These are phyloP conservation scores for Solanum aculeatissimum DNA, from an alignment of 305 asterid species.

Conservation along the genomic window DNA sequence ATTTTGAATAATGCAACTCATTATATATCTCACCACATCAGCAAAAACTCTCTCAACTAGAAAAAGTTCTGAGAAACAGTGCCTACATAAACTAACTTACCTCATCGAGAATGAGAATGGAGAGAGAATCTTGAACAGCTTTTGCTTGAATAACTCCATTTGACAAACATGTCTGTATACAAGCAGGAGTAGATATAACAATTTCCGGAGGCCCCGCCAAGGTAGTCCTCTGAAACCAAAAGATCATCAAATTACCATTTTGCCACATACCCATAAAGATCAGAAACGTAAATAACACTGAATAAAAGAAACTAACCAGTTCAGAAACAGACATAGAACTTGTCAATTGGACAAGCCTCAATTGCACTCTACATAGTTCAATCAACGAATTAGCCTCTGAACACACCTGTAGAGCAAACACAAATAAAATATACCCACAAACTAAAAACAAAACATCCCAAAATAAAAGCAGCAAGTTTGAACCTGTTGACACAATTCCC, in stretches of 20 bases:
- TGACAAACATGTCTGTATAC: slow-evolving; percentile 55
- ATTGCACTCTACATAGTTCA: slow-evolving; percentile 71
- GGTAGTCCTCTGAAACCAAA: slow-evolving; percentile 46
- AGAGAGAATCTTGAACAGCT: slow-evolving; percentile 72
- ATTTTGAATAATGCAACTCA: neutral
- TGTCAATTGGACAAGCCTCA: slow-evolving; percentile 63
- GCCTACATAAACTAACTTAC: slow-evolving; percentile 17
- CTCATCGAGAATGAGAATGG: slow-evolving; percentile 91
- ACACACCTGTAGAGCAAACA: slow-evolving; percentile 42
- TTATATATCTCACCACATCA: neutral
- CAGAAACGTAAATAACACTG: neutral
- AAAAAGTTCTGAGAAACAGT: neutral
- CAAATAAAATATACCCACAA: neutral
- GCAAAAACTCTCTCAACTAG: neutral
- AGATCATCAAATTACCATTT: neutral
- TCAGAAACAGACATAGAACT: slow-evolving; percentile 66
- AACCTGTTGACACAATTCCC: slow-evolving; percentile 89
- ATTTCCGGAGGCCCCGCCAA: slow-evolving; percentile 76
- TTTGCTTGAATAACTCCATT: slow-evolving; percentile 46
- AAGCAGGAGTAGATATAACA: slow-evolving; percentile 82
- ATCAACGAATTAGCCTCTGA: slow-evolving; percentile 53
- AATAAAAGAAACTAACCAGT: slow-evolving; percentile 39
- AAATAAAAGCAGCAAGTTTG: neutral
- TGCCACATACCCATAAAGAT: neutral
- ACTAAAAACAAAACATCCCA: neutral